A percentile compares a stretch with the other conserved stretches of the same genome.
These are phyloP conservation scores for Microsporum canis DNA, from an alignment of 2,329 filamentous ascomycete genomes.

Conservation along the genomic window DNA sequence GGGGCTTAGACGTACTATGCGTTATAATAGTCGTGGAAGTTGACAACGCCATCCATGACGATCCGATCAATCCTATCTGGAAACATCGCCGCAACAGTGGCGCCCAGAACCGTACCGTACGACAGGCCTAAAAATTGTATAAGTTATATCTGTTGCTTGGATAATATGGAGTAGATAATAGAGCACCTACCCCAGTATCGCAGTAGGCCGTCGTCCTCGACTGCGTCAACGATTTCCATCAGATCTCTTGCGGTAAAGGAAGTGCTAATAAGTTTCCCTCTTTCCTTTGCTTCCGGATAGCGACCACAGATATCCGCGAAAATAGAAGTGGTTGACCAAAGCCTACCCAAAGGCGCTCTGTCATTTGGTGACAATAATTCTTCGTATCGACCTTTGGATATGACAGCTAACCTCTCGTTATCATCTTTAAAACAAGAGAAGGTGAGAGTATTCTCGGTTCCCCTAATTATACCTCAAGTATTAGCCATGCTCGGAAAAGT, in stretches of 20 bases:
- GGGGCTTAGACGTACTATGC: conserved; percentile 8
- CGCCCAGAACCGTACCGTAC: conserved; percentile 20
- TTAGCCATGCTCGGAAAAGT: neutral
- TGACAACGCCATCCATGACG: conserved; percentile 29
- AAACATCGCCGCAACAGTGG: conserved; percentile 29
- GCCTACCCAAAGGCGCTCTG: neutral
- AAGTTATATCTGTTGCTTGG: neutral
- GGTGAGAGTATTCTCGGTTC: conserved; percentile 8
- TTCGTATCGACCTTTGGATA: neutral
- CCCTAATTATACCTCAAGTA: neutral
- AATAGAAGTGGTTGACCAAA: neutral
- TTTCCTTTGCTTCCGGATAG: conserved; percentile 17
- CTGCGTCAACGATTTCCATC: conserved; percentile 33
- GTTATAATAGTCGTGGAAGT: conserved; percentile 15
- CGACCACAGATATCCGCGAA: neutral
- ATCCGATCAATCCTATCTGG: conserved; percentile 31
- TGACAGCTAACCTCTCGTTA: neutral
- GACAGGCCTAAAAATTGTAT: conserved; percentile 28
- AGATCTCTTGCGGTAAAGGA: conserved; percentile 36
- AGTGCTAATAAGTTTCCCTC: conserved; percentile 30
- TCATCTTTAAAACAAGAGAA: conserved; percentile 3
- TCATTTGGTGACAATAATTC: neutral
- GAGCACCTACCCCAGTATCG: conserved; percentile 28
- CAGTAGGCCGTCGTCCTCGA: conserved; percentile 30
- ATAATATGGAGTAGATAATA: neutral